Conservation (phyloP, 1,139 yeast genomes). For the Blastobotrys persicus region DNA sequence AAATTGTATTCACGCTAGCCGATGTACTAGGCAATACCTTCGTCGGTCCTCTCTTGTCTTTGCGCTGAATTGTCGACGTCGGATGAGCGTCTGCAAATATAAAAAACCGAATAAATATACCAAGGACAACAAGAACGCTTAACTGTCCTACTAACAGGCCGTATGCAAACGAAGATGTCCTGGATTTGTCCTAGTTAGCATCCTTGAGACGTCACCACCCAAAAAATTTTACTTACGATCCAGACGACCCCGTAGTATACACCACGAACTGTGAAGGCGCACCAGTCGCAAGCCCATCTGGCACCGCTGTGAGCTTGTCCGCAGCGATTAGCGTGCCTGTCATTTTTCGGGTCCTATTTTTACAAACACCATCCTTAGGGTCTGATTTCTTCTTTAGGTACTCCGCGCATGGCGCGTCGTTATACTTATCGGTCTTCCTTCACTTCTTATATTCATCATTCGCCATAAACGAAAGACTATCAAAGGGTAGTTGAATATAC, state of each 20-base stretch:
- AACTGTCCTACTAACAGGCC: constrained; percentile 63
- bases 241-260: constrained; percentile 1
- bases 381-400: too few species aligned
- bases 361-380: not conserved
- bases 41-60: constrained; percentile 18
- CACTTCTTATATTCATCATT: too few species aligned
- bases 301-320: constrained; percentile 1
- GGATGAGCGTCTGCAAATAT: constrained; percentile 70
- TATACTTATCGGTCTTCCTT: too few species aligned
- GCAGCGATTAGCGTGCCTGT: constrained; percentile 4
- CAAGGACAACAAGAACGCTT: constrained; percentile 72
- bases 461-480: too few species aligned
- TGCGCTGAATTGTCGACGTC: constrained; percentile 23
- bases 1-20: constrained; percentile 45
- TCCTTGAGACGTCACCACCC: too few species aligned
- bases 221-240: too few species aligned
- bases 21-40: constrained; percentile 35
- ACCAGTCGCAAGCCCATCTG: not conserved
- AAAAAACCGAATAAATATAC: constrained; percentile 78
- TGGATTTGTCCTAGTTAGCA: too few species aligned
- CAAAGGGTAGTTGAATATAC: too few species aligned
- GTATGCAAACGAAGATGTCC: constrained; percentile 33
- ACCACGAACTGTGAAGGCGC: constrained; percentile 5
- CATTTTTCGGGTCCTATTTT: not conserved
- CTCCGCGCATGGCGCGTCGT: too few species aligned